These are phyloP conservation scores for Aethionema arabicum DNA, from an alignment of 345 rosid genomes.

Conservation along the genomic window DNA sequence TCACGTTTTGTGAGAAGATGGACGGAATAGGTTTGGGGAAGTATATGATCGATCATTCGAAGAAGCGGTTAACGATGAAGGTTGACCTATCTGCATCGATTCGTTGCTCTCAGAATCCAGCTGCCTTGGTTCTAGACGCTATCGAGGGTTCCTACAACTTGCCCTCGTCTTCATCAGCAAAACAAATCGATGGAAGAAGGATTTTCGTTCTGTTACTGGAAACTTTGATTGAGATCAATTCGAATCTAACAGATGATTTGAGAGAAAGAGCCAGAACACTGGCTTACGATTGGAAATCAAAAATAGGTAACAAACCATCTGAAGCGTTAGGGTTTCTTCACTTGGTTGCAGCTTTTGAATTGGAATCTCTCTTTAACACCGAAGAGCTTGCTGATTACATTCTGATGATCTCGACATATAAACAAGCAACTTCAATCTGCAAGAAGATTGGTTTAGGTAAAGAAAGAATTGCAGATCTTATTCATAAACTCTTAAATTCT, in stretches of 20 bases:
- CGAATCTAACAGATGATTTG: constrained; percentile 38
- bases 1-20: constrained; percentile 56
- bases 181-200: constrained; percentile 35
- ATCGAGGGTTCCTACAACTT: constrained; percentile 52
- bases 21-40: constrained; percentile 62
- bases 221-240: constrained; percentile 43
- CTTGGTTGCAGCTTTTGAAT: constrained; percentile 53
- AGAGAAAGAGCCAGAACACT: constrained; percentile 59
- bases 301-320: constrained; percentile 35
- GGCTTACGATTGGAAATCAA: constrained; percentile 64
- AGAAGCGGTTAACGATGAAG: constrained; percentile 35
- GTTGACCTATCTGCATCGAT: constrained; percentile 46
- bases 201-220: constrained; percentile 55
- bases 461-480: constrained; percentile 42
- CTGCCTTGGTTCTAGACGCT: constrained; percentile 59
- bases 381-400: constrained; percentile 50
- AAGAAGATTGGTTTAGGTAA: constrained; percentile 51
- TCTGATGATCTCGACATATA: constrained; percentile 38
- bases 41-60: constrained; percentile 41
- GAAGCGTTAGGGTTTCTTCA: constrained; percentile 53
- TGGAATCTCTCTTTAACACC: constrained; percentile 42
- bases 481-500: constrained; percentile 51
- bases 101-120: constrained; percentile 43
- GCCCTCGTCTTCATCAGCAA: neutral
- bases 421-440: constrained; percentile 42